Conservation (phyloP, 257 asterid genomes). For the Lycium ferocissimum region DNA sequence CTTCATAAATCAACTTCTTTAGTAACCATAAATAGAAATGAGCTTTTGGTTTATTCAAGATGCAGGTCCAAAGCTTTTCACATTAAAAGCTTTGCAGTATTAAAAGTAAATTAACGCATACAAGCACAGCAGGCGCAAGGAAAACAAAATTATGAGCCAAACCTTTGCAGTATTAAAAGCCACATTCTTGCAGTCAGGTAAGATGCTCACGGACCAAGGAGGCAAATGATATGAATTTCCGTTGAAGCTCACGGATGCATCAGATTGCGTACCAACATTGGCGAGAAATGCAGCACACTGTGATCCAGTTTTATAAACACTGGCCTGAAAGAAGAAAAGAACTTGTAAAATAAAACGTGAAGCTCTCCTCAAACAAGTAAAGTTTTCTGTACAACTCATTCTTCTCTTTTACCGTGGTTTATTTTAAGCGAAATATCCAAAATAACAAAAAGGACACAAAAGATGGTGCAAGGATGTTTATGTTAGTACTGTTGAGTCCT, state of each 20-base stretch:
- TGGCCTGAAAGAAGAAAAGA: conserved; percentile 55
- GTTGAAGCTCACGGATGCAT: conserved; percentile 61
- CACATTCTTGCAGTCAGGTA: conserved; percentile 88
- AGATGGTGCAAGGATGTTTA: background rate
- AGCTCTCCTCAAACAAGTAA: conserved; percentile 1
- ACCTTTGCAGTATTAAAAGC: conserved; percentile 83
- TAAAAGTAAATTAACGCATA: too few species aligned
- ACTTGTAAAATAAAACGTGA: background rate
- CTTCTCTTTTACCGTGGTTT: too few species aligned
- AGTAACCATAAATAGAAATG: background rate
- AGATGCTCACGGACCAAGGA: conserved; percentile 94
- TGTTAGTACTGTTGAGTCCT: too few species aligned
- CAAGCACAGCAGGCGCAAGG: too few species aligned
- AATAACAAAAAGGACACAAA: background rate
- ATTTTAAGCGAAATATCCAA: background rate
- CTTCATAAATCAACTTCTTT: background rate
- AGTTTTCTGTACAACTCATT: background rate
- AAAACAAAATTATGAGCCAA: conserved; percentile 30
- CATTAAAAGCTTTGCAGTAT: too few species aligned
- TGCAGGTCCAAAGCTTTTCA: too few species aligned
- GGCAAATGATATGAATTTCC: conserved; percentile 76
- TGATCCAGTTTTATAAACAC: conserved; percentile 68
- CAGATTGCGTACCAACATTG: conserved; percentile 63
- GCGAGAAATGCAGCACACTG: conserved; percentile 83
- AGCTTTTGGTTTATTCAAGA: background rate